These are phyloP conservation scores for Clonostachys solani DNA, from an alignment of 2,329 filamentous ascomycete genomes.

Conservation along the genomic window DNA sequence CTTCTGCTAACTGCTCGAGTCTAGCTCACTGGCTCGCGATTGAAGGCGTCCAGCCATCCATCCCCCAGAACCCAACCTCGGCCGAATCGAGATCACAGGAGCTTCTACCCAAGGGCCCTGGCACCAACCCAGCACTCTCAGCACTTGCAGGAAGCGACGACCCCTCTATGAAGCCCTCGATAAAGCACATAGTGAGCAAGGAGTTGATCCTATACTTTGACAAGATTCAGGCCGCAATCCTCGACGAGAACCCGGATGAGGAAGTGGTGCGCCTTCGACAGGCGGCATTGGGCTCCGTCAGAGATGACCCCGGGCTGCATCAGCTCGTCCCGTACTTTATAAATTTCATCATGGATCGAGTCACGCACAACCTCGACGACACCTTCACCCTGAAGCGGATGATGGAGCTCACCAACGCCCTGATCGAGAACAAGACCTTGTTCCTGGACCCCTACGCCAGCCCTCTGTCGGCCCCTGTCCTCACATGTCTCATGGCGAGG, in stretches of 20 bases:
- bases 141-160: slow-evolving; percentile 83
- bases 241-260: slow-evolving; percentile 84
- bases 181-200: slow-evolving; percentile 95
- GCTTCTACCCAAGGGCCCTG: slow-evolving; percentile 83
- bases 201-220: slow-evolving; percentile 97
- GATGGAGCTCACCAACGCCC: slow-evolving; percentile 82
- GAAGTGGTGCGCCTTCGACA: slow-evolving; percentile 67
- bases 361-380: slow-evolving; percentile 89
- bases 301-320: slow-evolving; percentile 87
- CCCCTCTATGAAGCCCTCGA: slow-evolving; percentile 71
- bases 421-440: slow-evolving; percentile 78
- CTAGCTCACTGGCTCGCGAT: slow-evolving; percentile 95
- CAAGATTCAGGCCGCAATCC: slow-evolving; percentile 83
- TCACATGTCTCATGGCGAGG: slow-evolving; percentile 81
- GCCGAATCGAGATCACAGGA: slow-evolving; percentile 81
- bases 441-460: slow-evolving; percentile 62
- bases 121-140: slow-evolving; percentile 76
- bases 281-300: slow-evolving; percentile 79
- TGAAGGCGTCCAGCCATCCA: slow-evolving; percentile 93
- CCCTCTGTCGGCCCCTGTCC: slow-evolving; percentile 74
- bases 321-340: slow-evolving; percentile 96
- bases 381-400: slow-evolving; percentile 85
- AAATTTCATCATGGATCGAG: slow-evolving; percentile 91
- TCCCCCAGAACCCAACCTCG: slow-evolving; percentile 91
- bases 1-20: slow-evolving; percentile 7